These are phyloP conservation scores for Sarocladium oryzae DNA, from an alignment of 2,329 filamentous ascomycete species.

Conservation along the genomic window DNA sequence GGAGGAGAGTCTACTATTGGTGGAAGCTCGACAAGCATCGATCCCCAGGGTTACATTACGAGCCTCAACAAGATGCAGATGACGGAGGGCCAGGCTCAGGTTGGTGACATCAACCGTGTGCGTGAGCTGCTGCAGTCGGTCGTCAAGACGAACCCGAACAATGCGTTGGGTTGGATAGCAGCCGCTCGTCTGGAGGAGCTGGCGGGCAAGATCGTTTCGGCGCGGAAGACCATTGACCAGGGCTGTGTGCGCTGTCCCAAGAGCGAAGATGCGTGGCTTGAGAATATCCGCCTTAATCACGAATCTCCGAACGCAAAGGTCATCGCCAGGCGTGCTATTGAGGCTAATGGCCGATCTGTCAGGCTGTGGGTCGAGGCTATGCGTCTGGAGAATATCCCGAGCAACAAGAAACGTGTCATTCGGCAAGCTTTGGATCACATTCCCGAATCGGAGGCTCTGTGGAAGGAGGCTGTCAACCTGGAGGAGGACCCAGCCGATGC, in stretches of 20 bases:
- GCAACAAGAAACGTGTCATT: slow-evolving; percentile 87
- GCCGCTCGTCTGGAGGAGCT: slow-evolving; percentile 87
- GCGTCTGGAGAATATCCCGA: slow-evolving; percentile 75
- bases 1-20: slow-evolving; percentile 53
- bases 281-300: slow-evolving; percentile 82
- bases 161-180: slow-evolving; percentile 93
- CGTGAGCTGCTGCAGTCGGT: slow-evolving; percentile 91
- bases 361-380: slow-evolving; percentile 93
- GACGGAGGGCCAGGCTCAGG: slow-evolving; percentile 72
- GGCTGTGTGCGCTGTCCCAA: slow-evolving; percentile 89
- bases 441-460: slow-evolving; percentile 90
- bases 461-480: slow-evolving; percentile 95
- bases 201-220: slow-evolving; percentile 84
- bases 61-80: slow-evolving; percentile 78
- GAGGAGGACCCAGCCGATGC: slow-evolving; percentile 89
- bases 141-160: slow-evolving; percentile 92
- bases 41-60: slow-evolving; percentile 93
- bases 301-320: slow-evolving; percentile 91
- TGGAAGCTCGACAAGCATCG: slow-evolving; percentile 84
- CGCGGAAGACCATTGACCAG: slow-evolving; percentile 78
- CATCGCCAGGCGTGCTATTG: slow-evolving; percentile 88
- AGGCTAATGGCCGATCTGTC: slow-evolving; percentile 83
- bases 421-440: slow-evolving; percentile 88
- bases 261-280: slow-evolving; percentile 91
- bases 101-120: slow-evolving; percentile 93